These are phyloP conservation scores for Corniculantispora saksenae DNA, from an alignment of 2,329 filamentous ascomycete genomes.

Conservation along the genomic window DNA sequence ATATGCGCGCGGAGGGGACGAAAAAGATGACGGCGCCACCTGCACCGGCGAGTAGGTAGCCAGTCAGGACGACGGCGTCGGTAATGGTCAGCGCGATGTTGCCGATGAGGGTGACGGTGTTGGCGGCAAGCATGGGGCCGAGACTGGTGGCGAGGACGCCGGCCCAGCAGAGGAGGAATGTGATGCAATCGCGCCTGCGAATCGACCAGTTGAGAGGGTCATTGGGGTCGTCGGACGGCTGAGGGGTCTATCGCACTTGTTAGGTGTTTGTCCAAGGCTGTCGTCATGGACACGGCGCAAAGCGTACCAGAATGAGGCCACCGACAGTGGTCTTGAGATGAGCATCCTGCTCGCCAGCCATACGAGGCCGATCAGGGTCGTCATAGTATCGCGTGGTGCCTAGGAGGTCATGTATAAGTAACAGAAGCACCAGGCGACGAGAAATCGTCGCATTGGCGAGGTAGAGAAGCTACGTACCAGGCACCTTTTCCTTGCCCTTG, in stretches of 20 bases:
- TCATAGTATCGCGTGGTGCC: constrained; percentile 67
- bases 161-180: constrained; percentile 73
- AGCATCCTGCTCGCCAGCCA: constrained; percentile 37
- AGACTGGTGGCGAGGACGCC: constrained; percentile 83
- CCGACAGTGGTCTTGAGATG: constrained; percentile 72
- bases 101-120: constrained; percentile 75
- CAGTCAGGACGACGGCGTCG: constrained; percentile 79
- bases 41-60: constrained; percentile 82
- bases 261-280: background rate
- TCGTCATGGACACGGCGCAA: background rate
- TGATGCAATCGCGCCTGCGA: constrained; percentile 81
- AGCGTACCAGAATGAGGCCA: constrained; percentile 73
- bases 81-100: constrained; percentile 68
- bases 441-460: background rate
- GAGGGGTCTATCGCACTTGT: constrained; percentile 56
- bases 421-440: background rate
- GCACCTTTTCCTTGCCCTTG: constrained; percentile 66
- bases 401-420: constrained; percentile 26
- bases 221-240: constrained; percentile 87
- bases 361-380: constrained; percentile 52
- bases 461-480: constrained; percentile 55
- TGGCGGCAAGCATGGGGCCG: constrained; percentile 83
- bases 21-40: constrained; percentile 81
- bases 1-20: constrained; percentile 84
- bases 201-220: constrained; percentile 86